Evolutionary conservation across 2,329 filamentous ascomycete species (phyloP), one percentile per base, ranked within the genome.

Genomic region (Calonectria fujianensis): DNA sequence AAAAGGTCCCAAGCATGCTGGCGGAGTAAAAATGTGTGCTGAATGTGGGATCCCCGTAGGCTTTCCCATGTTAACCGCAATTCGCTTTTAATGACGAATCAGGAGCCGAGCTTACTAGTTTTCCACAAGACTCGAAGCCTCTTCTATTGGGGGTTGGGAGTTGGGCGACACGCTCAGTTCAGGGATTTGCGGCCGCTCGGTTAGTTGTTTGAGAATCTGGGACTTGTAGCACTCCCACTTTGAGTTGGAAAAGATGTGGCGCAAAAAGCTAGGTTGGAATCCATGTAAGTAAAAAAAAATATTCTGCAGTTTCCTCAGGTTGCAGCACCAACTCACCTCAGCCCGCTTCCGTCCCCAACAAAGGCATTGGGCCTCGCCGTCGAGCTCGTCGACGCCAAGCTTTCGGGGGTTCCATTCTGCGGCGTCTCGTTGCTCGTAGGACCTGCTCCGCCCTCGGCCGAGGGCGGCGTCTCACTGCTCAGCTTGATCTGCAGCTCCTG

Each of bases 141-240:
- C 61, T 24, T 65, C 61, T 18, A 65, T 35, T 50, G 61, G 61
- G 13, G 61, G 74, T 32, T 72, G 72, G 10, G 54, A 24, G 51
- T 76, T 76, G 24, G 69, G 37, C 1, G 54, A 67, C 14, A 76
- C 41, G 20, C 39, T 37, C 2, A 65, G 54, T 51, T 76, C 74
- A 4, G 74, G 74, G 24, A 74, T 72, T 52, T 72, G 68, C 4
- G 68, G 68, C 20, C 74, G 31, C 69, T 76, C 72, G 7, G 74
- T 64, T 10, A 76, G 65, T n/a, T 76, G 74, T 27, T 72, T 45
- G 48, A 76, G 69, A 9, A 76, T 71, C 69, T 76, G 72, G 27
- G 74, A 73, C 41, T 72, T 70, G 45, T 70, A 76, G 14, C 48
- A n/a, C 24, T 71, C 68, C 74, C 74, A 76, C 59, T 74, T 72